A percentile compares a stretch with the other conserved stretches of the same genome.
Conservation (phyloP, 495 filamentous ascomycete species). For the Neohortaea acidophila region DNA sequence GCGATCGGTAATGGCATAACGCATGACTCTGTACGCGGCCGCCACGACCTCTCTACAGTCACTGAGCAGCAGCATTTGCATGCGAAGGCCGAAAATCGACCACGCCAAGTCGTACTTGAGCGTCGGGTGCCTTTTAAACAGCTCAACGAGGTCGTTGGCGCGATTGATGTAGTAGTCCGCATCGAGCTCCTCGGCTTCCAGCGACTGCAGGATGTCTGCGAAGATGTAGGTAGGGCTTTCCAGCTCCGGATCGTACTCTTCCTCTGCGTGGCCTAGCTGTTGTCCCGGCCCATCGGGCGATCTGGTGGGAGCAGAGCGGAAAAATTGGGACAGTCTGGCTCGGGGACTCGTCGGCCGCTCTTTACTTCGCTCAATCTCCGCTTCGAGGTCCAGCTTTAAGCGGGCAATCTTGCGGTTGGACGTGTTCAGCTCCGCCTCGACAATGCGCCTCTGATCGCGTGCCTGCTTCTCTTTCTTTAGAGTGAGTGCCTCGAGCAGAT, state of each 20-base stretch:
- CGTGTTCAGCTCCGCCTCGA: conserved; percentile 79
- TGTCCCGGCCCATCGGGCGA: conserved; percentile 16
- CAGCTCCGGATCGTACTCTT: conserved; percentile 42
- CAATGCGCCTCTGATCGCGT: conserved; percentile 71
- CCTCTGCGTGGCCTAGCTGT: conserved; percentile 24
- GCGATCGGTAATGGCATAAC: conserved; percentile 86
- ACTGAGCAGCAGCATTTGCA: conserved; percentile 88
- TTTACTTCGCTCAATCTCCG: conserved; percentile 44
- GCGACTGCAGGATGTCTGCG: conserved; percentile 68
- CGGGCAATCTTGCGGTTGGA: conserved; percentile 84
- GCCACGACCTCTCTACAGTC: conserved; percentile 92
- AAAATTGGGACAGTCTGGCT: conserved; percentile 50
- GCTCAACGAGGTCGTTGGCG: conserved; percentile 77
- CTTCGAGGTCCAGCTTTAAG: conserved; percentile 62
- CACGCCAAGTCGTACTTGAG: conserved; percentile 92
- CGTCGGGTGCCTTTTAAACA: conserved; percentile 84
- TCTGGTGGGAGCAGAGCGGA: conserved; percentile 30
- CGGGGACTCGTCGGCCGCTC: conserved; percentile 57
- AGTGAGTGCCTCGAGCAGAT: conserved; percentile 84
- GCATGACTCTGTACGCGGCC: conserved; percentile 79
- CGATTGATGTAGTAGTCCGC: conserved; percentile 88
- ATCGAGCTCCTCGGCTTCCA: conserved; percentile 74
- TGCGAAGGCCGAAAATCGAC: conserved; percentile 80
- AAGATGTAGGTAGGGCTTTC: conserved; percentile 77
- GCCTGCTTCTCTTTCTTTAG: conserved; percentile 92